Percentiles rank a stretch among this genome's conserved stretches.
Evolutionary conservation across 192 early-diverging fungal species (phyloP).

Genomic region (Podila minutissima): DNA sequence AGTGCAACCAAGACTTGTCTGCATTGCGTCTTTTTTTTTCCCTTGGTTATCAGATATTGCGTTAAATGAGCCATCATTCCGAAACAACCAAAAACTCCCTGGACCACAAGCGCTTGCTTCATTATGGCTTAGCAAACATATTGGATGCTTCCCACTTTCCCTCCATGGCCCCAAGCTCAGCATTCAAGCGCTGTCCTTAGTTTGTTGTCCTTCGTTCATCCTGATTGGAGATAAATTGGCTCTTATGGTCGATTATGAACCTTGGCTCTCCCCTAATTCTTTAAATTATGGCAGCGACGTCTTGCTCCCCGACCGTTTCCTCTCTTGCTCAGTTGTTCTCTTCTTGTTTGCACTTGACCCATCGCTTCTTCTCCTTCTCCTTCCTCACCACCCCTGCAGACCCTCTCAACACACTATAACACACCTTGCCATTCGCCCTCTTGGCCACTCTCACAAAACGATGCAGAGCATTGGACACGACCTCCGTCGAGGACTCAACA

Average conservation of each 20-base stretch:
- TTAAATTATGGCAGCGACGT: not conserved
- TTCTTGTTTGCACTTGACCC: not conserved
- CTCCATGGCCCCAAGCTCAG: too few species aligned
- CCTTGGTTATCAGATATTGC: too few species aligned
- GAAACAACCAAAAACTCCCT: not conserved
- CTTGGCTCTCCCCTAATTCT: not conserved
- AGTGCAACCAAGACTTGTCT: too few species aligned
- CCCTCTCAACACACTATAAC: not conserved
- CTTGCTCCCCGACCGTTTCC: not conserved
- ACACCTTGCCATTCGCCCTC: not conserved
- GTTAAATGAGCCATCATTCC: not conserved
- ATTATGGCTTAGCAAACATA: too few species aligned
- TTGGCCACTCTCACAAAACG: not conserved
- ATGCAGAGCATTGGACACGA: constrained; percentile 53
- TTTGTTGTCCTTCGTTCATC: too few species aligned
- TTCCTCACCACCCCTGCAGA: not conserved
- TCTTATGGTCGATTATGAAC: too few species aligned
- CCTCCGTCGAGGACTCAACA: constrained; percentile 47
- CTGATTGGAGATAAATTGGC: too few species aligned
- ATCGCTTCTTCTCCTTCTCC: not conserved
- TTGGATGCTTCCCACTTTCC: too few species aligned
- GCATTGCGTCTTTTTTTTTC: too few species aligned
- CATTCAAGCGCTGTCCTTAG: too few species aligned
- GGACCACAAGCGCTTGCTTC: too few species aligned
- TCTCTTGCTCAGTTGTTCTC: not conserved